Conservation (phyloP, 139 green algal species). For the Zygnema circumcarinatum region DNA sequence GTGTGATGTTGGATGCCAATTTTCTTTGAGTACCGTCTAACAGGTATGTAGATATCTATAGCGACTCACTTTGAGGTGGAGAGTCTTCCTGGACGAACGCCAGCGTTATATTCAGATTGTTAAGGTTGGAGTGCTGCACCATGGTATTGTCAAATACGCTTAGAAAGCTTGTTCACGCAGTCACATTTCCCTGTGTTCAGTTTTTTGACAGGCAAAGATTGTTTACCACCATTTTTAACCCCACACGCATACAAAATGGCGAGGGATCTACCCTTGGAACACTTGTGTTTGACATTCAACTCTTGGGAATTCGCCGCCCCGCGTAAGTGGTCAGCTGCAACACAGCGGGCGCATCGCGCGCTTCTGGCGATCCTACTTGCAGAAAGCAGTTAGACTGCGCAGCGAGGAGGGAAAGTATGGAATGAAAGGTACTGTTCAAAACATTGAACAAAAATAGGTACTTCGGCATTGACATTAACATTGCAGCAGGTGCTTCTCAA, state of each 20-base stretch:
- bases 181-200: no score
- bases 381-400: no score
- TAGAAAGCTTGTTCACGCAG: no score
- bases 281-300: conserved; percentile 54
- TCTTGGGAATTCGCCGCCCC: conserved; percentile 12
- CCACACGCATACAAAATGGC: conserved; percentile 46
- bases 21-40: no score
- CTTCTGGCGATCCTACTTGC: no score
- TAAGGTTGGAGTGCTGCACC: no score
- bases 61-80: no score
- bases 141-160: no score
- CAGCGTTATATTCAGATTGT: no score
- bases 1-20: no score
- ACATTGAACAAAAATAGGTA: conserved; percentile 1
- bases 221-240: conserved; percentile 58
- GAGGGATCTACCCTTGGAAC: conserved; percentile 52
- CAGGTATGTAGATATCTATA: no score
- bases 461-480: not conserved
- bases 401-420: not conserved
- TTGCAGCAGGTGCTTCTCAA: not conserved
- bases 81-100: no score
- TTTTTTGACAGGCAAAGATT: conserved; percentile 62
- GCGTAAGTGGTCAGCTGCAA: not conserved
- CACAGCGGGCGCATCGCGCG: not conserved
- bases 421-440: not conserved